Evolutionary conservation across 495 filamentous ascomycete genomes (phyloP).

Genomic region (Talaromyces stipitatus): DNA sequence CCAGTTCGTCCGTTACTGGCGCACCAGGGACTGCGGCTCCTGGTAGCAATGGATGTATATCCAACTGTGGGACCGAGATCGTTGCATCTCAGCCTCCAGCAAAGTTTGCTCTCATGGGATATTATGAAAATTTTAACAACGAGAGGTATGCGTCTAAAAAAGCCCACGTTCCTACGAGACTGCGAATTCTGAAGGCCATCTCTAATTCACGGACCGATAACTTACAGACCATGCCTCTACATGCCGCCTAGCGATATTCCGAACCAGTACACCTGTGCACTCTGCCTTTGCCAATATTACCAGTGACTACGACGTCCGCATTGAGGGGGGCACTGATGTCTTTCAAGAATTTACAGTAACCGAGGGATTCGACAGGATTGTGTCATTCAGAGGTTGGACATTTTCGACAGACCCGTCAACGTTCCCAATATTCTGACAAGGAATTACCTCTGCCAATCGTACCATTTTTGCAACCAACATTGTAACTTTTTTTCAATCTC

Average conservation of each 20-base stretch:
- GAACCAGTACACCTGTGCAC: slow-evolving; percentile 29
- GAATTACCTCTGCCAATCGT: slow-evolving; percentile 23
- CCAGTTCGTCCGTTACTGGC: slow-evolving; percentile 14
- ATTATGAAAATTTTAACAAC: slow-evolving; percentile 10
- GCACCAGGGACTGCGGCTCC: slow-evolving; percentile 27
- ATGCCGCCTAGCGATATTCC: too few relatives aligned
- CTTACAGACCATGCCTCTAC: too few relatives aligned
- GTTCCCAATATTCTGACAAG: slow-evolving; percentile 30
- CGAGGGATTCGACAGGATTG: slow-evolving; percentile 12
- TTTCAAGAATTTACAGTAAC: too few relatives aligned
- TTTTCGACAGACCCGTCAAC: slow-evolving; percentile 29
- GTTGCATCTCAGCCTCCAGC: slow-evolving; percentile 8
- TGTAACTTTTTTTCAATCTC: slow-evolving; percentile 22
- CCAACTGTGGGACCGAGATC: slow-evolving; percentile 38
- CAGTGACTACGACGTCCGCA: not conserved
- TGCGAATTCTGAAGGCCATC: slow-evolving; percentile 24
- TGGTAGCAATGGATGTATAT: slow-evolving; percentile 37
- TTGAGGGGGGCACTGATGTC: too few relatives aligned
- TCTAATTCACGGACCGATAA: too few relatives aligned
- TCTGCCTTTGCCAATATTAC: slow-evolving; percentile 34
- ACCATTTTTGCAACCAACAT: slow-evolving; percentile 27
- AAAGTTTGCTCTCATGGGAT: slow-evolving; percentile 3
- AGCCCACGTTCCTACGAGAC: not conserved
- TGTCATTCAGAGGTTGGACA: slow-evolving; percentile 43
- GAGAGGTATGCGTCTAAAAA: not conserved